These are phyloP conservation scores for Cladosporium sp. DNA, from an alignment of 2,329 filamentous ascomycete genomes.

Conservation along the genomic window DNA sequence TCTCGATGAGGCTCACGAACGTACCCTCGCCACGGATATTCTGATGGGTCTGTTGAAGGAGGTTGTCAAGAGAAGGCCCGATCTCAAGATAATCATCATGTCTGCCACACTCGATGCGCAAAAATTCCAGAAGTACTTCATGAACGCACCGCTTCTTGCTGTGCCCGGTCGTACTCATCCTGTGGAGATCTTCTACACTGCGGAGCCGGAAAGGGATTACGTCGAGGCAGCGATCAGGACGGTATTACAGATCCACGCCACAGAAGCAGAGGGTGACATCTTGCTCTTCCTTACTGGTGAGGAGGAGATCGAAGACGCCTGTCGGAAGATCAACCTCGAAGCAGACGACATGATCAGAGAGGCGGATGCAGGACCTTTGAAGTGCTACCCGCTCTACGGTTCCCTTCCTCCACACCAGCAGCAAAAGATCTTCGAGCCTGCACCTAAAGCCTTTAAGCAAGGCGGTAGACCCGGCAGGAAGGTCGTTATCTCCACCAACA, in stretches of 20 bases:
- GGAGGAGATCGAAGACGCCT: slow-evolving; percentile 96
- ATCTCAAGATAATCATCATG: slow-evolving; percentile 98
- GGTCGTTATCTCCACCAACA: slow-evolving; percentile 92
- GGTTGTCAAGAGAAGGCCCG: slow-evolving; percentile 72
- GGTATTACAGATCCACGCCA: slow-evolving; percentile 92
- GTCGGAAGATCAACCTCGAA: slow-evolving; percentile 84
- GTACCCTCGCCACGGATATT: slow-evolving; percentile 94
- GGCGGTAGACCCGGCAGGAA: slow-evolving; percentile 89
- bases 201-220: slow-evolving; percentile 92
- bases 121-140: slow-evolving; percentile 98
- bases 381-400: slow-evolving; percentile 90
- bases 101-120: slow-evolving; percentile 95
- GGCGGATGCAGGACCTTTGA: slow-evolving; percentile 83
- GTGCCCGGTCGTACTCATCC: slow-evolving; percentile 94
- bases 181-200: slow-evolving; percentile 98
- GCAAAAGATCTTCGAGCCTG: slow-evolving; percentile 89
- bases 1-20: slow-evolving; percentile 96
- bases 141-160: slow-evolving; percentile 84
- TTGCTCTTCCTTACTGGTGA: slow-evolving; percentile 94
- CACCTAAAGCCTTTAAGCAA: slow-evolving; percentile 66
- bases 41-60: slow-evolving; percentile 95
- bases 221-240: slow-evolving; percentile 92
- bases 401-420: slow-evolving; percentile 89
- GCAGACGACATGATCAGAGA: slow-evolving; percentile 88
- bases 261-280: slow-evolving; percentile 87